Percentiles rank a stretch among this genome's conserved stretches.
Evolutionary conservation across 169 alveolate species (phyloP).

Genomic region (Haemoproteus tartakovskyi): DNA sequence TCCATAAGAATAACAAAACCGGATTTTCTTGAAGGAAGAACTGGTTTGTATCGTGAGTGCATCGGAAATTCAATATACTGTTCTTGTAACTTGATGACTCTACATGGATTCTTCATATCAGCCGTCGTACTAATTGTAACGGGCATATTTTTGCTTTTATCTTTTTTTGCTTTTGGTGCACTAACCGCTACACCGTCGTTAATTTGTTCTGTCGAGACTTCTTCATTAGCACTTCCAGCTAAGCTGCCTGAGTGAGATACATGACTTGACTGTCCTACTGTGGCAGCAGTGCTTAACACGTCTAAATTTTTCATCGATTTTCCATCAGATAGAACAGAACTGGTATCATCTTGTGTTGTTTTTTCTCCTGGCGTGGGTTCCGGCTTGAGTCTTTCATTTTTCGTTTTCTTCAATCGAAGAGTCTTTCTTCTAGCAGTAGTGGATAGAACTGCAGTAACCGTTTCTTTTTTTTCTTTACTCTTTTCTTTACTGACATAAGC

Average conservation of each 20-base stretch:
- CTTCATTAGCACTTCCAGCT: conserved; percentile 64
- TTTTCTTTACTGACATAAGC: conserved; percentile 75
- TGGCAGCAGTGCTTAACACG: conserved; percentile 77
- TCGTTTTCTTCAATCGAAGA: conserved; percentile 58
- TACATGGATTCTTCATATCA: conserved; percentile 87
- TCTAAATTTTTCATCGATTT: conserved; percentile 71
- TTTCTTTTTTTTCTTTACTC: conserved; percentile 79
- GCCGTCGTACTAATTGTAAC: too few relatives aligned
- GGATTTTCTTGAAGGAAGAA: conserved; percentile 80
- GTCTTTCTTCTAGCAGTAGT: conserved; percentile 77
- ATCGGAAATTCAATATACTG: conserved; percentile 76
- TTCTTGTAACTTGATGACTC: conserved; percentile 89
- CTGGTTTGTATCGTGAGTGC: conserved; percentile 84
- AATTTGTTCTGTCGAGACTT: conserved; percentile 64
- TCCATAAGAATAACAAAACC: conserved; percentile 87
- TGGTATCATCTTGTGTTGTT: conserved; percentile 68
- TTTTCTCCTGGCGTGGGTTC: conserved; percentile 57
- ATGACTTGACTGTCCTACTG: conserved; percentile 77
- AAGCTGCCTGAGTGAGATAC: conserved; percentile 72
- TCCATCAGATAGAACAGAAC: conserved; percentile 75
- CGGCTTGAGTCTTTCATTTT: conserved; percentile 64
- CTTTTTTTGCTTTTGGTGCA: conserved; percentile 64
- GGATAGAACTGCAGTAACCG: conserved; percentile 84
- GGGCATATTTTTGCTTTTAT: conserved; percentile 66
- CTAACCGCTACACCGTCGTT: too few relatives aligned